These are phyloP conservation scores for Arachis stenosperma DNA, from an alignment of 306 rosid genomes.

Conservation along the genomic window DNA sequence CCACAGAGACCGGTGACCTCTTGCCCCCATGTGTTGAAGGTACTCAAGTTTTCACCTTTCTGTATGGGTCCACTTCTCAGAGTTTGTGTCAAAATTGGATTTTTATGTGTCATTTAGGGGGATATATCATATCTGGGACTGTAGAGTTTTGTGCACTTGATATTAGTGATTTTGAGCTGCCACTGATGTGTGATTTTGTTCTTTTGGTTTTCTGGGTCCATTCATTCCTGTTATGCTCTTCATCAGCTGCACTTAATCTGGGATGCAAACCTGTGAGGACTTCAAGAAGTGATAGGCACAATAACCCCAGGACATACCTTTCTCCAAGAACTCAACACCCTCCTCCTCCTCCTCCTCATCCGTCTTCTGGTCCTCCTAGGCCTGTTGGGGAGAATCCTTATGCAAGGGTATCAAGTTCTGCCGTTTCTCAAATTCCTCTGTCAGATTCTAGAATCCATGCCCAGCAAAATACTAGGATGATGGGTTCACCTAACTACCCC, in stretches of 20 bases:
- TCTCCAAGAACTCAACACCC: slow-evolving; percentile 70
- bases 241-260: slow-evolving; percentile 95
- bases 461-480: slow-evolving; percentile 47
- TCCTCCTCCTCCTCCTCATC: slow-evolving; percentile 36
- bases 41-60: slow-evolving; percentile 42
- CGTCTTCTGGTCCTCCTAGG: slow-evolving; percentile 50
- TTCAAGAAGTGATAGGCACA: slow-evolving; percentile 95
- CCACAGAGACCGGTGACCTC: slow-evolving; percentile 79
- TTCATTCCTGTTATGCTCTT: slow-evolving; percentile 19
- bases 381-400: slow-evolving; percentile 61
- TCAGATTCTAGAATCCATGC: slow-evolving; percentile 55
- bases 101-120: slow-evolving; percentile 32
- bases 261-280: slow-evolving; percentile 93
- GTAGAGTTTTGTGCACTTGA: slow-evolving; percentile 7
- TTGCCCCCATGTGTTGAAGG: slow-evolving; percentile 99
- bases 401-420: slow-evolving; percentile 45
- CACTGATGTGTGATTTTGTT: slow-evolving; percentile 41
- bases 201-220: slow-evolving; percentile 38
- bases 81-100: slow-evolving; percentile 38
- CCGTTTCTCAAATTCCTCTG: slow-evolving; percentile 43
- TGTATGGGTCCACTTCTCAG: slow-evolving; percentile 39
- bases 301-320: slow-evolving; percentile 86
- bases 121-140: neutral
- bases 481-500: slow-evolving; percentile 52
- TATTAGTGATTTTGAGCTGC: slow-evolving; percentile 40